Evolutionary conservation across 306 rosid species (phyloP), one percentile per base, ranked within the genome.

Genomic region (Senna tora): DNA sequence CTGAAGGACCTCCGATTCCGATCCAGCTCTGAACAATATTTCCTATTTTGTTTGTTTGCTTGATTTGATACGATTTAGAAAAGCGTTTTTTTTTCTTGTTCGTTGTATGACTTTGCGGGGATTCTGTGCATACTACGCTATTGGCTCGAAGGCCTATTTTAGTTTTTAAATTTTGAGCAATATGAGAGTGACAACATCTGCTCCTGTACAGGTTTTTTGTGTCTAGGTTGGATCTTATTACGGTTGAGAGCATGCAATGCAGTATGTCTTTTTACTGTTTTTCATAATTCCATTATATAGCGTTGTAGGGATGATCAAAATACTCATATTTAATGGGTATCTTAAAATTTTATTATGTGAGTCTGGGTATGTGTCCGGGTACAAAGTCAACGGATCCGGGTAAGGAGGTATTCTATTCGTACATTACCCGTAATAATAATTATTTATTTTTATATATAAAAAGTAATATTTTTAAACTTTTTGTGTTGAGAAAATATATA

Each of bases 11-110:
- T 14, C 52, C 14, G 21, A 30, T 41, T 42, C 47, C 46, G 19
- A 45, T 66, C 28, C 11, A 16, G 59, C 39, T 45, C 54, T 36
- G 8, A 67, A 65, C 39, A n/a, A n/a, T 58, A 28, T 15, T 58
- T n/a, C n/a, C 51, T 65, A 53, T 52, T 68, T 54, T 46, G 33
- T 28, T 67, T 67, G 32, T 56, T 70, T 63, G 5, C 57, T 65
- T 53, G 19, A 28, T 39, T 28, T 22, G 36, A 49, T 50, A 9
- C 46, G 21, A 45, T 49, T 54, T 17, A 32, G 20, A 64, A 11
- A 51, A 7, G 42, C 12, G n/a, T n/a, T n/a, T n/a, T n/a, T n/a
- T n/a, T 11, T 54, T 30, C 19, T 12, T 16, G 21, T n/a, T n/a
- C 10, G 19, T 20, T 36, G 19, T 33, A 16, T 50, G 25, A 6